These are phyloP conservation scores for Purpureocillium lavendulum DNA, from an alignment of 2,329 filamentous ascomycete genomes.

Conservation along the genomic window DNA sequence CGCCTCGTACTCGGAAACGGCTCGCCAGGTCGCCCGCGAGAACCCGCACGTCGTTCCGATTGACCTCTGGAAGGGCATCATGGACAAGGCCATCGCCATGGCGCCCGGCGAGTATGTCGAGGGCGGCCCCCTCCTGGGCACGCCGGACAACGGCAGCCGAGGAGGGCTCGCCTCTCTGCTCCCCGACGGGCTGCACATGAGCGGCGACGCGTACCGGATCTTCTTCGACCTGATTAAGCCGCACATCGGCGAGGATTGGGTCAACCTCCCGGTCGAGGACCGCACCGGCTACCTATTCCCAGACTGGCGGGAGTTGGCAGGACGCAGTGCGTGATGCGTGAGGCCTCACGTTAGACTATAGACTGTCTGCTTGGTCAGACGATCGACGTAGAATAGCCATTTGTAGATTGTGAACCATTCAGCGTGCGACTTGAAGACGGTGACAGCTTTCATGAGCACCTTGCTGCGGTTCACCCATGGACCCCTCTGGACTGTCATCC, in stretches of 20 bases:
- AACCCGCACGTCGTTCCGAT: conserved; percentile 61
- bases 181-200: conserved; percentile 52
- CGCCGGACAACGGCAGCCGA: conserved; percentile 37
- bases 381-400: no score
- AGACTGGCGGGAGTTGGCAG: conserved; percentile 32
- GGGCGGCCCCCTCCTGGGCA: conserved; percentile 38
- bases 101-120: conserved; percentile 48
- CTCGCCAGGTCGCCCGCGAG: conserved; percentile 60
- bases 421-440: no score
- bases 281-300: conserved; percentile 36
- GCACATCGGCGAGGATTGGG: conserved; percentile 39
- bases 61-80: conserved; percentile 73
- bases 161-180: conserved; percentile 44
- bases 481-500: no score
- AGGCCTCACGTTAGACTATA: no score
- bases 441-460: no score
- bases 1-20: conserved; percentile 48
- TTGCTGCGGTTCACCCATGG: no score
- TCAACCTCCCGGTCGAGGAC: conserved; percentile 23
- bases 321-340: background rate
- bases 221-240: conserved; percentile 39
- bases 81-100: conserved; percentile 57
- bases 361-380: no score
- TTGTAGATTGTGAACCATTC: no score
- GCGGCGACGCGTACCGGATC: conserved; percentile 42